Evolutionary conservation across 352 stramenopile genomes (phyloP), one percentile per base, ranked within the genome.

Genomic region (Phytopythium aichiense): DNA sequence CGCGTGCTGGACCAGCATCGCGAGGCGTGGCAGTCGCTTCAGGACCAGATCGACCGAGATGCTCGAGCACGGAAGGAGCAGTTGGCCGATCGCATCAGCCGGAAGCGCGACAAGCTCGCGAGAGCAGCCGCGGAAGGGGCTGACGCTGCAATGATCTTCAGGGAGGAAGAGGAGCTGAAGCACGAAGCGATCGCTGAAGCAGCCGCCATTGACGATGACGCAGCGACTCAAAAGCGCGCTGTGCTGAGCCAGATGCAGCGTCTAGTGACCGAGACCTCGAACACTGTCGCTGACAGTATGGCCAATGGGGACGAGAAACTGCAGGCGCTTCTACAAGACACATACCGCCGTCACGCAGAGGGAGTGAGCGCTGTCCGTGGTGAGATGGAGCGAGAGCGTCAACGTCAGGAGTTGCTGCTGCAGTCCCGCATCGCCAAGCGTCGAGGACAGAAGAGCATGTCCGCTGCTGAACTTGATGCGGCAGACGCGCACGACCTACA

Each of bases 1-100:
- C 58, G 68, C 15, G 45, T 87, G 2, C 65, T 79, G 45, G 69
- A 70, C 0, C 60, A 73, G 43, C 75, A 80, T 25, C 59, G 70
- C 2, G 66, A 70, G 12, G 71, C 73, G 16, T 81, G 74, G 66
- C 54, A 67, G 22, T 54, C 52, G 0, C 54, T 73, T 8, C 63
- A 82, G 22, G 46, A 62, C 1, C 62, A 73, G 12, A 37, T 79
- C 35, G 61, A 75, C 16, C 65, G 71, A 33, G 74, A 86, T 4
- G 73, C 60, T 40, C 51, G 56, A 8, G 16, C 68, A 22, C 72
- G 66, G 18, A 82, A 79, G 42, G 51, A 55, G 13, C 65, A 73
- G 11, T 55, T 86, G 42, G 56, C 55, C 15, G 67, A 77, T 16
- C 70, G 73, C 4, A 65, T 86, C 15, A 42, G 71, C 50, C 68